Evolutionary conservation across 2,329 filamentous ascomycete species (phyloP), one percentile per base, ranked within the genome.

Genomic region (Torrubiellomyces zombiae): DNA sequence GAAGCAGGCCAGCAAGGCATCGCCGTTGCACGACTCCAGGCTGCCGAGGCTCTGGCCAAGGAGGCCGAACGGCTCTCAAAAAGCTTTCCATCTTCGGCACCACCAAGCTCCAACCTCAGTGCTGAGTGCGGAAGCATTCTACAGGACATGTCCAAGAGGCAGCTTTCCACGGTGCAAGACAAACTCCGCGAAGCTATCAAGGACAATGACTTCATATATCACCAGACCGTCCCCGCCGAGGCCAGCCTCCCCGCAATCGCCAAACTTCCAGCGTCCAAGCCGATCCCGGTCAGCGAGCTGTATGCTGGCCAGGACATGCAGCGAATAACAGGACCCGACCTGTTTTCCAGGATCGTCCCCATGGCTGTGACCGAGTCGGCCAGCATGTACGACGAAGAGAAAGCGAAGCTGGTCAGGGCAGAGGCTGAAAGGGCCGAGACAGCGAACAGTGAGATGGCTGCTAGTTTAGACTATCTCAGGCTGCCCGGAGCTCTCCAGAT

Each of bases 181-280:
- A 85, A 79, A 46, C 57, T 93, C 13, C 59, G 60, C 11, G 74
- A 80, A 32, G 63, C 85, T 24, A 63, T 67, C 37, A 93, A 92
- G 42, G 89, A 98, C 49, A 98, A 98, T 38, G 89, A 98, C 46
- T 95, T 89, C 50, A 93, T 98, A 45, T 98, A 98, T 44, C 89
- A 98, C 46, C 82, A 95, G 39, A 75, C 72, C 2, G 75, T 98
- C 2, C 86, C 89, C 0, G 74, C 75, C 7, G 83, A 94, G 48
- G 79, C 83, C 4, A 76, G 75, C 15, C 56, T 98, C 9, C 58
- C 80, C 2, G 66, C 76, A 1, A 83, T 98, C 24, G 67, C 83
- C 3, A 98, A 95, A 48, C 63, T 95, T 10, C 83, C 86, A 4
- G 91, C 89, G 2, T 85, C 89, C 6, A 98, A 98, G 49, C 83